Percentiles rank a stretch among this genome's conserved stretches.
phyloP scores from a whole-genome alignment of 179 eudicot species.

The Heliamphora pulchella region DNA sequence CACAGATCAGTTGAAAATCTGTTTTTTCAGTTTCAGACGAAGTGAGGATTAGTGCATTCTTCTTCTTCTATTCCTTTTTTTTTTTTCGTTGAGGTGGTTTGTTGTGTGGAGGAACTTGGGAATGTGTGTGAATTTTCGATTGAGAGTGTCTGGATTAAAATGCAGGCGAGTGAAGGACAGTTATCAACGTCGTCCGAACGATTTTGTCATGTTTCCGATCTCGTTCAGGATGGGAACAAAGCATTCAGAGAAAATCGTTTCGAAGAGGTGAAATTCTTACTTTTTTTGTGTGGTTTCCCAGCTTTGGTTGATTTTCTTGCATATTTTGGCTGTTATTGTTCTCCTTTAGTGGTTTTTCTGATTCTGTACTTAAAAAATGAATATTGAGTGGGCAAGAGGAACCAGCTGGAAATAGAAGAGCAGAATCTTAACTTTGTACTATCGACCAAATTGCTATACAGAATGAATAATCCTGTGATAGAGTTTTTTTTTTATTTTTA shows the following conservation, averaged over 20 bases:
- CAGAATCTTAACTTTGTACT: no score
- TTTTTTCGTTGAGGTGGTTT: background rate
- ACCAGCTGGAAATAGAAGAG: background rate
- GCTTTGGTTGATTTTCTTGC: background rate
- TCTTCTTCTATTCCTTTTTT: background rate
- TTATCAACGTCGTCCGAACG: constrained; percentile 49
- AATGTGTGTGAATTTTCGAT: background rate
- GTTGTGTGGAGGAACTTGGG: background rate
- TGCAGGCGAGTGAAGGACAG: constrained; percentile 54
- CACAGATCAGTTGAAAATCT: background rate
- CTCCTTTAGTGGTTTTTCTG: background rate
- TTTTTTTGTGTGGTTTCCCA: background rate
- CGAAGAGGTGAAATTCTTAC: constrained; percentile 52
- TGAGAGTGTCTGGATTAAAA: constrained; percentile 11
- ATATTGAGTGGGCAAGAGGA: no score
- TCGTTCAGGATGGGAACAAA: constrained; percentile 60
- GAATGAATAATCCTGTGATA: no score
- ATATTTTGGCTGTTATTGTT: background rate
- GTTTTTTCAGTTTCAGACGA: background rate
- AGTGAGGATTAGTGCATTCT: background rate
- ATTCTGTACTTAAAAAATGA: no score
- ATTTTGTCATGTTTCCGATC: constrained; percentile 51
- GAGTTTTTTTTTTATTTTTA: no score
- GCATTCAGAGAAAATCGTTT: constrained; percentile 55
- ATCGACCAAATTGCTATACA: no score